Conservation (phyloP, 139 green algal genomes). For the Chlorella ohadii region DNA sequence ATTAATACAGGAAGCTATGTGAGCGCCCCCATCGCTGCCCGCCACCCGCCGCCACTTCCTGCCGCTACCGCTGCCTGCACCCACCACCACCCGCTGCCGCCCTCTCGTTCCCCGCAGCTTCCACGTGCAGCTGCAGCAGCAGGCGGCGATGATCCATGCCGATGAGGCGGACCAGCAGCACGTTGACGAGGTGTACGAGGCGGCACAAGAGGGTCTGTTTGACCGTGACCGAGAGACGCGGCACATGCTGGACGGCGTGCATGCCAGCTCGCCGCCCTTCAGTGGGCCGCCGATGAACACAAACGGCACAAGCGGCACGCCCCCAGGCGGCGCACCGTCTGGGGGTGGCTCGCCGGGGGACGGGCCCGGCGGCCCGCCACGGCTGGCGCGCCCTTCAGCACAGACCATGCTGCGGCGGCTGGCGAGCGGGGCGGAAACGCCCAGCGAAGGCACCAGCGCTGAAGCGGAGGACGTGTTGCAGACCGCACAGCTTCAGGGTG, state of each 20-base stretch:
- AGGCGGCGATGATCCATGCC: neutral
- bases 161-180: neutral
- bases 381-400: too few relatives aligned
- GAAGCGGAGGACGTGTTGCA: constrained; percentile 1
- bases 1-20: neutral
- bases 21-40: neutral
- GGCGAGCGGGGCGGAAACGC: too few relatives aligned
- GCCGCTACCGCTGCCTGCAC: neutral
- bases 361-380: too few relatives aligned
- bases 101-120: neutral
- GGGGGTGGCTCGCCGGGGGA: too few relatives aligned
- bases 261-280: too few relatives aligned
- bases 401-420: too few relatives aligned
- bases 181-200: neutral
- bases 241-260: neutral
- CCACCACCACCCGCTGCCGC: neutral
- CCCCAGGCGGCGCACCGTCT: too few relatives aligned
- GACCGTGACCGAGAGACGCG: neutral
- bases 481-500: neutral
- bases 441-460: neutral
- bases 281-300: too few relatives aligned
- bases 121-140: neutral
- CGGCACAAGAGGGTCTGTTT: neutral
- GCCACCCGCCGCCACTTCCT: neutral
- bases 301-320: too few relatives aligned